Percentiles rank a stretch among this genome's conserved stretches.
Conservation (phyloP, 768 basidiomycete genomes). For the Polyporus arcularius region DNA sequence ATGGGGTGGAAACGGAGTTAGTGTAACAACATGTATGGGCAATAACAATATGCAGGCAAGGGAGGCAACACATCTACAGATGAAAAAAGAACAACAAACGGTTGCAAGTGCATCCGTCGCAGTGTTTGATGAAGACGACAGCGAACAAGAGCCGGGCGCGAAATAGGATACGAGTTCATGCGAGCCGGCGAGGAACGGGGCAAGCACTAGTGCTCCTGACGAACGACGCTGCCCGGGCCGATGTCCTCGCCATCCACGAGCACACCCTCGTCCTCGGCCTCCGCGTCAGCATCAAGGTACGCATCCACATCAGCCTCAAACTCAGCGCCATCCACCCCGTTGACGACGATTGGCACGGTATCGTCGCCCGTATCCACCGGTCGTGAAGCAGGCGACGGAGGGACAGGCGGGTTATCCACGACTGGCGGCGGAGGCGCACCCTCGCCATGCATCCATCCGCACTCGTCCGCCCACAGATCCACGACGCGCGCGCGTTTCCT, state of each 20-base stretch:
- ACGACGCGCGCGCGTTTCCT: constrained; percentile 58
- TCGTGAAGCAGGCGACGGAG: background rate
- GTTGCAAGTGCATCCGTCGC: background rate
- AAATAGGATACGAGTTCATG: background rate
- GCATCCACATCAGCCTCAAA: constrained; percentile 10
- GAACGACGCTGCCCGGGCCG: constrained; percentile 29
- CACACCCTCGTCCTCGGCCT: constrained; percentile 29
- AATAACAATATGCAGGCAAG: background rate
- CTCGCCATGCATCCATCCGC: constrained; percentile 43
- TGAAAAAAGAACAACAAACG: background rate
- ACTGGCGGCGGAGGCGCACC: constrained; percentile 32
- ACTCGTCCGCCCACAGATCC: constrained; percentile 57
- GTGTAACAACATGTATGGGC: background rate
- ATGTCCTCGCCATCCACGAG: constrained; percentile 32
- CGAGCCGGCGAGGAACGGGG: background rate
- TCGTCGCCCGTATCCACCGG: background rate
- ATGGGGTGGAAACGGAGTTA: background rate
- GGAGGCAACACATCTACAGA: background rate
- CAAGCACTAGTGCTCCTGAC: constrained; percentile 27
- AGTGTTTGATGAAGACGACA: background rate
- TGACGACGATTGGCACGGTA: background rate
- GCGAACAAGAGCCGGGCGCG: background rate
- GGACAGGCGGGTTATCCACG: constrained; percentile 11
- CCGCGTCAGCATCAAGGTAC: constrained; percentile 19
- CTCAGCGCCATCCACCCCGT: background rate